phyloP scores from a whole-genome alignment of 176 grass and related monocot genomes.

The Hyparrhenia diplandra region DNA sequence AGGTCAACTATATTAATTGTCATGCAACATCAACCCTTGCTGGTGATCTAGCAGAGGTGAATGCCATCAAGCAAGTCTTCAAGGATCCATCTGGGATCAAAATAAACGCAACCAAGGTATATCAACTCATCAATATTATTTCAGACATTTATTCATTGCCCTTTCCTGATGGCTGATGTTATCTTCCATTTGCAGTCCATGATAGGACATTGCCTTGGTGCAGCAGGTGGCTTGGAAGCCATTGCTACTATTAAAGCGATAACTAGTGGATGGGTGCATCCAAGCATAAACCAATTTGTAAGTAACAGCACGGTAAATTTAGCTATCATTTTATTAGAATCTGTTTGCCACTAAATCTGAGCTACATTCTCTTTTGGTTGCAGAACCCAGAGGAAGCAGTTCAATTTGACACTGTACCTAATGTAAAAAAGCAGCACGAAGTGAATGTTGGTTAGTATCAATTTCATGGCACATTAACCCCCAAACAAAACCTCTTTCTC shows the following conservation, averaged over 20 bases:
- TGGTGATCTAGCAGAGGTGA: conserved; percentile 95
- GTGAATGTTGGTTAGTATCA: conserved; percentile 86
- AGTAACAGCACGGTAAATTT: conserved; percentile 30
- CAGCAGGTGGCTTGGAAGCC: conserved; percentile 92
- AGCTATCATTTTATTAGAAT: not conserved
- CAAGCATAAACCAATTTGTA: conserved; percentile 99
- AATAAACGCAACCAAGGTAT: conserved; percentile 94
- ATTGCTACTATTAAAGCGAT: conserved; percentile 97
- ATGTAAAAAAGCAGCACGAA: conserved; percentile 86
- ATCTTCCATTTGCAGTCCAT: conserved; percentile 66
- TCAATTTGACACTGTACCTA: conserved; percentile 92
- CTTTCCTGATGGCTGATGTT: conserved; percentile 28
- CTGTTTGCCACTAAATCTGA: not conserved
- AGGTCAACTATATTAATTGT: conserved; percentile 98
- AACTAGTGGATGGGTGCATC: conserved; percentile 92
- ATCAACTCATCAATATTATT: conserved; percentile 2
- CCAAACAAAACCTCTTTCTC: not conserved
- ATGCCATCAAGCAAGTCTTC: conserved; percentile 93
- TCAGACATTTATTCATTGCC: conserved; percentile 13
- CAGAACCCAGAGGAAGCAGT: conserved; percentile 78
- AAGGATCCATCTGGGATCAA: conserved; percentile 74
- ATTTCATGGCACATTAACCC: no score
- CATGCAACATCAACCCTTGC: conserved; percentile 96
- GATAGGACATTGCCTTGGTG: conserved; percentile 99
- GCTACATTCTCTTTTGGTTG: conserved; percentile 11